These are phyloP conservation scores for Cladosporium sp. DNA, from an alignment of 2,329 filamentous ascomycete genomes.

Conservation along the genomic window DNA sequence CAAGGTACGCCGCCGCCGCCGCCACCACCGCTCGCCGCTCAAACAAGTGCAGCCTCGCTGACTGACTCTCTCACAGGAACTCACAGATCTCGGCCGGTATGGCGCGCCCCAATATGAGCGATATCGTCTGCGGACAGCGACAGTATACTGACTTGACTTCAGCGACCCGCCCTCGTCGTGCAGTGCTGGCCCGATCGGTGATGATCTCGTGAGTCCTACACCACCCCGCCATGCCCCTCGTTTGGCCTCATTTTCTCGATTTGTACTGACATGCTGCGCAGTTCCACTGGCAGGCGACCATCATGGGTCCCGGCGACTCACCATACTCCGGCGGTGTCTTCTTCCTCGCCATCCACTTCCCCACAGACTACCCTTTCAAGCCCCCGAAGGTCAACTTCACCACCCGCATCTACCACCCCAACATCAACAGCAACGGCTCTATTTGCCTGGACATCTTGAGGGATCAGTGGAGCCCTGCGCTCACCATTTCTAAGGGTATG, in stretches of 20 bases:
- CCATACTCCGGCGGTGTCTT: conserved; percentile 98
- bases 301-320: conserved; percentile 97
- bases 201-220: conserved; percentile 83
- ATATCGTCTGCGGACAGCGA: not conserved
- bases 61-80: conserved; percentile 54
- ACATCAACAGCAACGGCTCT: conserved; percentile 99
- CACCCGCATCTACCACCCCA: conserved; percentile 98
- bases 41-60: conserved; percentile 12
- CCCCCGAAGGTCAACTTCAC: conserved; percentile 99
- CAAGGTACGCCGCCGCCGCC: conserved; percentile 49
- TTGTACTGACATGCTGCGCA: conserved; percentile 41
- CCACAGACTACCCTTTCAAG: conserved; percentile 99
- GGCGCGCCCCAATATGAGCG: conserved; percentile 28
- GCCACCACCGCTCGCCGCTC: not conserved
- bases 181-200: conserved; percentile 93
- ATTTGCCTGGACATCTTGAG: conserved; percentile 98
- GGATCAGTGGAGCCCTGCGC: conserved; percentile 97
- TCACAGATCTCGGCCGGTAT: conserved; percentile 84
- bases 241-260: not conserved
- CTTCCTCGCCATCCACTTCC: conserved; percentile 98
- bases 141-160: conserved; percentile 38
- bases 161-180: conserved; percentile 98
- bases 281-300: conserved; percentile 99
- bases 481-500: conserved; percentile 97
- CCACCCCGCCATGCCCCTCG: conserved; percentile 22